Conservation (phyloP, 129 eudicot genomes). For the Oenanthe sinensis region DNA sequence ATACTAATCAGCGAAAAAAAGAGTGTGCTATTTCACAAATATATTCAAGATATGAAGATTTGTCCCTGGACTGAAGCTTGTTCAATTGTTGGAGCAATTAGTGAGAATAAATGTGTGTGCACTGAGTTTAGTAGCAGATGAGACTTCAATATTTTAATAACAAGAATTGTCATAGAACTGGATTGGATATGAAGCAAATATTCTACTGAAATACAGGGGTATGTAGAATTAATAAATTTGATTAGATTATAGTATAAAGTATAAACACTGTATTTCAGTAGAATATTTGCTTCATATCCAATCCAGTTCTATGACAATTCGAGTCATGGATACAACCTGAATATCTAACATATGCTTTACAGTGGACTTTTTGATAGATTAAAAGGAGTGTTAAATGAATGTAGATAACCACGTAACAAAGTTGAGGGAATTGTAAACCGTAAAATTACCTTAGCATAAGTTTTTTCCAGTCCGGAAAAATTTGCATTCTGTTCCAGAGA, state of each 20-base stretch:
- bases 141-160: background rate
- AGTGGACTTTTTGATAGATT: background rate
- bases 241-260: background rate
- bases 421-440: background rate
- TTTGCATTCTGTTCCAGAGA: constrained; percentile 76
- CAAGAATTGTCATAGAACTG: background rate
- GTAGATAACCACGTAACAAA: background rate
- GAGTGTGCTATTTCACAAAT: background rate
- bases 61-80: background rate
- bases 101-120: background rate
- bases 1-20: background rate
- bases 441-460: constrained; percentile 37
- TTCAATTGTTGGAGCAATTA: background rate
- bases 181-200: background rate
- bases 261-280: background rate
- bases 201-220: background rate
- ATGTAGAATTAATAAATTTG: background rate
- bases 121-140: background rate
- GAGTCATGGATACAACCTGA: background rate
- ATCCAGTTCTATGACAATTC: too few relatives aligned
- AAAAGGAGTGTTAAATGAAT: background rate
- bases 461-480: constrained; percentile 47
- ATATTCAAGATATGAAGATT: background rate
- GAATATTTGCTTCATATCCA: too few relatives aligned
- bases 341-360: background rate